Evolutionary conservation across 2,329 filamentous ascomycete species (phyloP).

Genomic region (Didymella segeticola): DNA sequence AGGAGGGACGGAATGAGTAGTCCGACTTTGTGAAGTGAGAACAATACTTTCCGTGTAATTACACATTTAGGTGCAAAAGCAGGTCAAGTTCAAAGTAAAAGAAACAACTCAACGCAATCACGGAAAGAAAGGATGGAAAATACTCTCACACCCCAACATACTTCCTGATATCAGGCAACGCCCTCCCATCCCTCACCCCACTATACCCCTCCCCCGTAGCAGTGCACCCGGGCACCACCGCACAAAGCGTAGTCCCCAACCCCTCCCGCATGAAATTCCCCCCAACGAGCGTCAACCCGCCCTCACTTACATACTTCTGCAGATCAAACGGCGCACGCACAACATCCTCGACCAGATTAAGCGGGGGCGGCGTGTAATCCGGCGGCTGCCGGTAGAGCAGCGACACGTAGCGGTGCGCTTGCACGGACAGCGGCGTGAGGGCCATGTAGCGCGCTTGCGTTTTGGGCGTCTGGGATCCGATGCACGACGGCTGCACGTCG

Average conservation of each 20-base stretch:
- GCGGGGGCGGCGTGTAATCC: slow-evolving; percentile 2
- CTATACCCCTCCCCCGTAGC: background rate
- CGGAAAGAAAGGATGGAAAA: no score
- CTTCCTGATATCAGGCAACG: background rate
- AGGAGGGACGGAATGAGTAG: no score
- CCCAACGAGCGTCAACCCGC: background rate
- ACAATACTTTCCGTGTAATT: no score
- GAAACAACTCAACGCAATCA: no score
- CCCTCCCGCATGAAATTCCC: slow-evolving; percentile 10
- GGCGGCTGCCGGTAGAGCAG: slow-evolving; percentile 10
- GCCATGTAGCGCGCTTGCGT: background rate
- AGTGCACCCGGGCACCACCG: slow-evolving; percentile 5
- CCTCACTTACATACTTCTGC: slow-evolving; percentile 4
- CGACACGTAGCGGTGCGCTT: slow-evolving; percentile 5
- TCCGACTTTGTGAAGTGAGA: no score
- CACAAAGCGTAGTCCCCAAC: slow-evolving; percentile 3
- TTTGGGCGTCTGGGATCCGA: background rate
- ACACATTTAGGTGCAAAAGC: no score
- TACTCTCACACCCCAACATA: background rate
- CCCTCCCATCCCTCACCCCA: background rate
- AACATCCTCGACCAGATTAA: slow-evolving; percentile 1
- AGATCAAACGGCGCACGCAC: slow-evolving; percentile 5
- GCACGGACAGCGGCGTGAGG: background rate
- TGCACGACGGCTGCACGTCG: background rate
- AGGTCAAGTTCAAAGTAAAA: no score